Evolutionary conservation across 192 early-diverging fungal genomes (phyloP), one percentile per base, ranked within the genome.

Genomic region (Dispira simplex): DNA sequence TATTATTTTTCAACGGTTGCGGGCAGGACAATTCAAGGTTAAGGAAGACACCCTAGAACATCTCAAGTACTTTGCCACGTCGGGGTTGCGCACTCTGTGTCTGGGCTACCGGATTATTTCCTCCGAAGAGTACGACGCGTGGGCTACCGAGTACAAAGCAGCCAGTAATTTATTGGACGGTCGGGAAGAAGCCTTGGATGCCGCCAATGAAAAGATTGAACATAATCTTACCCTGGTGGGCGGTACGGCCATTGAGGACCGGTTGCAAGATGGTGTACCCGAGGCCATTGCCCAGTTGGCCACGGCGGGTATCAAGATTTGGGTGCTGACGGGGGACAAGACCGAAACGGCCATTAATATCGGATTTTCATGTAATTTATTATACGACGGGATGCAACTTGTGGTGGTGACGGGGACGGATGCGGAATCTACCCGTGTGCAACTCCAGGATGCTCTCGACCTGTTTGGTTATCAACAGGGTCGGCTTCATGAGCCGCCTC

Each of bases 301-400:
- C 2, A 77, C 77, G 48, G 94, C 93, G 0, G 92, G 92, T 20
- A 90, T 97, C 66, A 93, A 94, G 73, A 72, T 97, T 45, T 98
- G 95, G 93, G 92, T 98, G 46, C 76, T 97, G 63, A 98, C 95
- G 0, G 95, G 93, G 20, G 93, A 98, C 77, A 98, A 98, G 74
- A 86, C 88, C 51, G 93, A 97, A 66, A 98, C 95, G 0, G 95
- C 95, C 2, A 95, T 98, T 70, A 95, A 95, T 68, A 98, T 98
- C 76, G 95, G 93, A 18, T 90, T 90, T 63, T 88, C 92, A 16
- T 93, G 91, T 76, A 95, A 94, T 63, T 72, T 99, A 49, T 74
- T 98, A 5, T 80, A 84, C 49, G 74, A 76, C 28, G 85, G 87
- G 46, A 95, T 93, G 92, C 81, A 85, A 64, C 73, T 92, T 14